These are phyloP conservation scores for Rhizopus delemar DNA, from an alignment of 371 early-diverging fungal genomes.

Conservation along the genomic window DNA sequence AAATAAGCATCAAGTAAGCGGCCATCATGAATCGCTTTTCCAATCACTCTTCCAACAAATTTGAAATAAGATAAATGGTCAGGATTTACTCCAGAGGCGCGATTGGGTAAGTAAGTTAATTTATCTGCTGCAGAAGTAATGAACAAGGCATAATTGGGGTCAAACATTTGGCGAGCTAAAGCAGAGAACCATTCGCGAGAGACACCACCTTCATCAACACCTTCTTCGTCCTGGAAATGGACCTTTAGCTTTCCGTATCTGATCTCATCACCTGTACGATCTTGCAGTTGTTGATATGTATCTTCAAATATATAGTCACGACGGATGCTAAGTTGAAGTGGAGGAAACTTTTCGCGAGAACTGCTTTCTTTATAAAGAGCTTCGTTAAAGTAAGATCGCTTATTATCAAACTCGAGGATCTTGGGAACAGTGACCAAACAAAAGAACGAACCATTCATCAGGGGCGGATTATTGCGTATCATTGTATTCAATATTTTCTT, in stretches of 20 bases:
- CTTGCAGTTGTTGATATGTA: constrained; percentile 91
- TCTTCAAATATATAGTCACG: constrained; percentile 96
- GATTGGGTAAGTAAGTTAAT: constrained; percentile 96
- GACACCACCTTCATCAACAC: constrained; percentile 98
- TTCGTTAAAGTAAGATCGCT: constrained; percentile 94
- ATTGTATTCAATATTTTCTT: constrained; percentile 94
- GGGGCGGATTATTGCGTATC: constrained; percentile 93
- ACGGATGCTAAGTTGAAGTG: constrained; percentile 88
- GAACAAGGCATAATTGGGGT: constrained; percentile 98
- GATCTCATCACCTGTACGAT: constrained; percentile 87
- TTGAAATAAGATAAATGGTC: constrained; percentile 97
- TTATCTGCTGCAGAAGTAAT: constrained; percentile 93
- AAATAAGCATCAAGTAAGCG: constrained; percentile 95
- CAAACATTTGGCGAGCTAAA: constrained; percentile 96
- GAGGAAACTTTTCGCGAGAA: constrained; percentile 66
- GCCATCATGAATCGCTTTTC: constrained; percentile 97
- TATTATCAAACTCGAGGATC: constrained; percentile 98
- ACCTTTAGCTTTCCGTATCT: constrained; percentile 93
- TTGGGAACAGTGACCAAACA: constrained; percentile 93
- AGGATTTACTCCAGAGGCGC: constrained; percentile 90
- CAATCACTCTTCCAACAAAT: constrained; percentile 98
- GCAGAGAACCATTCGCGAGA: constrained; percentile 98
- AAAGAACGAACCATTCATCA: constrained; percentile 96
- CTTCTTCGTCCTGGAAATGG: constrained; percentile 97
- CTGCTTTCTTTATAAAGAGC: constrained; percentile 81